Base-by-base conservation (phyloP, 1,284 basidiomycete species). In the Boletus hoseneyae region DNA sequence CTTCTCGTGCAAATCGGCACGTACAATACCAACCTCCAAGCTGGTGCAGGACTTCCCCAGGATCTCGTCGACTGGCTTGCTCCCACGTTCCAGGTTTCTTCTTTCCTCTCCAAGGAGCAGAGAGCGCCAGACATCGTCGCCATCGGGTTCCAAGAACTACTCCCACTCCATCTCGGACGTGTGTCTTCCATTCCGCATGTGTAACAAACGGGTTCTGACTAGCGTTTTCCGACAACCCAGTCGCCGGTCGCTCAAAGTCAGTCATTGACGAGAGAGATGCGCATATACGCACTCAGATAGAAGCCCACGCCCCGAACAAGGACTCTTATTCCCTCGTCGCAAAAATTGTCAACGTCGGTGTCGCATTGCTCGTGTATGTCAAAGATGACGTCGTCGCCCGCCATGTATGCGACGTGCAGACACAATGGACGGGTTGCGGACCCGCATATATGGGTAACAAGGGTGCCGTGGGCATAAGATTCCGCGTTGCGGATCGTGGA, bases 401-500 rank as follows among this genome's bases (percentile, higher is more conserved):
- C 32, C 74, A 68, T 25, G 73, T 89, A 6, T 73, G 74, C 47
- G 81, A 88, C 60, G 81, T 91, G 16, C 77, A 90, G 60, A 87
- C 86, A 19, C 72, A 78, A 48, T 89, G 87, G 87, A 87, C 84
- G 0, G 84, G 87, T 1, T 83, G 77, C 57, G 89, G 90, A 2
- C 85, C 84, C 15, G 73, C 67, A 16, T 89, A 78, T 56, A 90
- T 98, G 89, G 93, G 93, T 11, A 98, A 98, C 73, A 99, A 99
- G 70, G 93, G 93, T 23, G 95, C 91, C 1, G 93, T 97, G 3
- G 95, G 90, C 15, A 78, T 93, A 33, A 79, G 95, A 41, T 85
- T 98, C 65, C 83, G 88, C 37, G 74, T 96, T 21, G 70, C 76
- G 23, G 74, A 70, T 10, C 70, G 73, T 25, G 75, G 80, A 29